Percentiles rank a stretch among this genome's conserved stretches.
Conservation (phyloP, 2,329 filamentous ascomycete species). For the Colletotrichum tofieldiae region DNA sequence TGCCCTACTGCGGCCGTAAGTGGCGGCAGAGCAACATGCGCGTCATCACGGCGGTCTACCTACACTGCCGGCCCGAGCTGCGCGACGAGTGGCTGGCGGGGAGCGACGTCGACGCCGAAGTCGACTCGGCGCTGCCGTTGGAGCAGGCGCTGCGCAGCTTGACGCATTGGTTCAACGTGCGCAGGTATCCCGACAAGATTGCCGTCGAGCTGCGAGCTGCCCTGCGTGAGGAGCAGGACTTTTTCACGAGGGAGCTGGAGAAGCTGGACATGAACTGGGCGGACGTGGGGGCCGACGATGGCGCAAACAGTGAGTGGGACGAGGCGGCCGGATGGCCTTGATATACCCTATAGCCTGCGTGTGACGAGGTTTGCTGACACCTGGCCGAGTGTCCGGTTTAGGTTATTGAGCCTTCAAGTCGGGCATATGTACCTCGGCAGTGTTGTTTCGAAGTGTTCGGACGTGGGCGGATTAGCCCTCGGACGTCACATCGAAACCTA, state of each 20-base stretch:
- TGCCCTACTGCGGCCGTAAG: constrained; percentile 97
- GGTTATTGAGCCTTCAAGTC: constrained; percentile 26
- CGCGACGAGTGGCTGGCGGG: constrained; percentile 96
- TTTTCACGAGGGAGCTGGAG: constrained; percentile 84
- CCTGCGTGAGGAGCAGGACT: constrained; percentile 82
- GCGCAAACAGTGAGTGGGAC: constrained; percentile 48
- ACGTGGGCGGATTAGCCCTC: neutral
- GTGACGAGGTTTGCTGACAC: constrained; percentile 30
- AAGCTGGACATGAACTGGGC: constrained; percentile 73
- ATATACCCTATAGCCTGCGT: constrained; percentile 10
- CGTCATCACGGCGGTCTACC: constrained; percentile 96
- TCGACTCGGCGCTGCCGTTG: constrained; percentile 91
- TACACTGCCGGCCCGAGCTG: constrained; percentile 93
- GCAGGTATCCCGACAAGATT: constrained; percentile 86
- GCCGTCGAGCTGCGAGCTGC: constrained; percentile 70
- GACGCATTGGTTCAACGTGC: constrained; percentile 95
- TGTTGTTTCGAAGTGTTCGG: no score
- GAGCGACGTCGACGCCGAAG: constrained; percentile 91
- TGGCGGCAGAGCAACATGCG: constrained; percentile 99
- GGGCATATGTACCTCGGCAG: neutral
- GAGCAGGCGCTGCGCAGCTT: constrained; percentile 92
- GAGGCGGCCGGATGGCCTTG: constrained; percentile 41
- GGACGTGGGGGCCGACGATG: constrained; percentile 56
- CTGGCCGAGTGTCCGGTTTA: constrained; percentile 37
- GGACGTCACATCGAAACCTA: neutral